phyloP scores from a whole-genome alignment of 2,329 filamentous ascomycete species.

The Aquanectria penicillioides region DNA sequence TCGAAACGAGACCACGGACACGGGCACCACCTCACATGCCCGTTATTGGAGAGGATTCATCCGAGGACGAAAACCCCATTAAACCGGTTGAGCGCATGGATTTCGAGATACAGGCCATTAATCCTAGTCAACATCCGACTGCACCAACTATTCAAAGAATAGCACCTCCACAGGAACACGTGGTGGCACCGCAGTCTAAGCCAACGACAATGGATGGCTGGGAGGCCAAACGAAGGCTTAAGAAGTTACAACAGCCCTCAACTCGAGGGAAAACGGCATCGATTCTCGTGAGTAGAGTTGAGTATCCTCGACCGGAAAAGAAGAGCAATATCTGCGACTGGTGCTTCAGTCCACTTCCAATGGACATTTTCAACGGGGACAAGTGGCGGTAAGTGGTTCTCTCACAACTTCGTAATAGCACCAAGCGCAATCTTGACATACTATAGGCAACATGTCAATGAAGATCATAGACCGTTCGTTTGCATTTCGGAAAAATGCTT shows the following conservation, averaged over 20 bases:
- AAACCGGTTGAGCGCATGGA: background rate
- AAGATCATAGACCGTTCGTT: background rate
- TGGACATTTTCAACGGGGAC: background rate
- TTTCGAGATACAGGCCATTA: background rate
- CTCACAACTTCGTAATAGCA: no score
- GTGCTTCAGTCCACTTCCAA: background rate
- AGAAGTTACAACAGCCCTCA: background rate
- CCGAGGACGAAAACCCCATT: background rate
- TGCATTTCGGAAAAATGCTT: slow-evolving; percentile 20
- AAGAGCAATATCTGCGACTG: background rate
- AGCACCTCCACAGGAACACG: background rate
- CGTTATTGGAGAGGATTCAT: background rate
- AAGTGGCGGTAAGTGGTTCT: background rate
- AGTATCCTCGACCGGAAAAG: background rate
- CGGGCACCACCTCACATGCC: background rate
- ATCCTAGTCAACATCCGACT: background rate
- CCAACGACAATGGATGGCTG: background rate
- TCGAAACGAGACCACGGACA: background rate
- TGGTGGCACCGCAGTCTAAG: background rate
- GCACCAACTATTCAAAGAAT: no score
- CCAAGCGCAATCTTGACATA: background rate
- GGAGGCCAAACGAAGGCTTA: background rate
- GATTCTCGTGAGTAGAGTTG: background rate
- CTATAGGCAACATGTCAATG: background rate
- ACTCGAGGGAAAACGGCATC: background rate